Conservation (phyloP, 2,329 filamentous ascomycete genomes). For the Tolypocladium paradoxum region DNA sequence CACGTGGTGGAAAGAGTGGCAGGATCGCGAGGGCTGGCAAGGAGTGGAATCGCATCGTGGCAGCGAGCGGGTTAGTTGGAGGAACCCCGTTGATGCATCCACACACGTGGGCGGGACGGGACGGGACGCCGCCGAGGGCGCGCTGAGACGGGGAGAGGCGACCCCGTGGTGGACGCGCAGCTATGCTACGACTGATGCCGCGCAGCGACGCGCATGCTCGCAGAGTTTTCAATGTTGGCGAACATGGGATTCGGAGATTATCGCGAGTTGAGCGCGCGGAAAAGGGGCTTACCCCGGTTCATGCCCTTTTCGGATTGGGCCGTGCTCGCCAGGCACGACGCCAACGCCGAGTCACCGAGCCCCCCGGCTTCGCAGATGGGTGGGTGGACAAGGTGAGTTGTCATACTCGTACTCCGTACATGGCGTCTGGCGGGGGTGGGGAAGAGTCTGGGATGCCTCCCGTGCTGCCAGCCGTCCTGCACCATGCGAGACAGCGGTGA, state of each 20-base stretch:
- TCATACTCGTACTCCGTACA: too few relatives aligned
- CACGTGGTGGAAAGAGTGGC: neutral
- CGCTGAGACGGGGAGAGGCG: neutral
- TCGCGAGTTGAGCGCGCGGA: neutral
- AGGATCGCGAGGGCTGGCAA: neutral
- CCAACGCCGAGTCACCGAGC: too few relatives aligned
- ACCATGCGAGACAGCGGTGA: too few relatives aligned
- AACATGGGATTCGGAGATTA: too few relatives aligned
- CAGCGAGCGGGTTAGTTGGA: neutral
- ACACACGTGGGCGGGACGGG: neutral
- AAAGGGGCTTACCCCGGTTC: neutral
- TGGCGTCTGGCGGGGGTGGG: too few relatives aligned
- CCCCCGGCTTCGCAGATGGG: too few relatives aligned
- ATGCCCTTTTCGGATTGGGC: neutral
- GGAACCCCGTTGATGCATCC: neutral
- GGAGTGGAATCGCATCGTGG: neutral
- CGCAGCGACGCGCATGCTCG: neutral
- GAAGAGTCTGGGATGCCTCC: too few relatives aligned
- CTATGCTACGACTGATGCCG: neutral
- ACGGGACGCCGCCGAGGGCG: neutral
- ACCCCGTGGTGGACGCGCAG: neutral
- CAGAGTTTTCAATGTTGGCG: too few relatives aligned
- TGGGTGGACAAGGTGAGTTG: neutral
- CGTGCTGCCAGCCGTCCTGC: too few relatives aligned
- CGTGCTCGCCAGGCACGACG: neutral